Conservation (phyloP, 352 stramenopile genomes). For the Peronospora destructor region DNA sequence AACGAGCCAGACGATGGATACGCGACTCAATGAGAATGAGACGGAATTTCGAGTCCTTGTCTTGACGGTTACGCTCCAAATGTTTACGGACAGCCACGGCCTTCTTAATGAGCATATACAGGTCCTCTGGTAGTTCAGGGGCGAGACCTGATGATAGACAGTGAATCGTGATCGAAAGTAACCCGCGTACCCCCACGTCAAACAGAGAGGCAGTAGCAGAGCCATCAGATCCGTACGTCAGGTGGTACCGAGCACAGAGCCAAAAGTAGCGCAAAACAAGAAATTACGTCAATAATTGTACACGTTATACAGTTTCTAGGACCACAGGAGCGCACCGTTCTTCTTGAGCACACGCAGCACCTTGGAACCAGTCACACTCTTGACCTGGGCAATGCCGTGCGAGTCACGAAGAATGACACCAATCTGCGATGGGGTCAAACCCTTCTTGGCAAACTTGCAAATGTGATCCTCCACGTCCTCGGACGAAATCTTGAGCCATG, state of each 20-base stretch:
- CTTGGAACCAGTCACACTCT: slow-evolving; percentile 97
- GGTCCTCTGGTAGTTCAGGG: slow-evolving; percentile 98
- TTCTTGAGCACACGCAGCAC: slow-evolving; percentile 99
- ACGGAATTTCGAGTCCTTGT: slow-evolving; percentile 99
- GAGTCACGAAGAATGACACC: slow-evolving; percentile 99
- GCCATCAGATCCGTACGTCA: slow-evolving; percentile 66
- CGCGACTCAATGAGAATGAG: slow-evolving; percentile 99
- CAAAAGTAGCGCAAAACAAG: slow-evolving; percentile 1
- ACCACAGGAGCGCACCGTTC: slow-evolving; percentile 83
- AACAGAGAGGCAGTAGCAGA: slow-evolving; percentile 40
- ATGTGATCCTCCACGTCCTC: slow-evolving; percentile 98
- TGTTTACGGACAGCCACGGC: slow-evolving; percentile 99
- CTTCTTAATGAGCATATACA: slow-evolving; percentile 99
- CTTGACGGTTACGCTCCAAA: slow-evolving; percentile 98
- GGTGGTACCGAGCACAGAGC: slow-evolving; percentile 70
- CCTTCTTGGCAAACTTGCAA: slow-evolving; percentile 99
- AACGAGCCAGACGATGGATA: slow-evolving; percentile 97
- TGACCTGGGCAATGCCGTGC: slow-evolving; percentile 98
- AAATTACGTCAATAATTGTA: neutral
- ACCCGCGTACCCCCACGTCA: slow-evolving; percentile 85
- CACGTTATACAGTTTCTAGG: neutral
- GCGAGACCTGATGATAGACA: slow-evolving; percentile 83
- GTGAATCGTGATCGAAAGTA: slow-evolving; percentile 7
- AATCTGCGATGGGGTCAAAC: slow-evolving; percentile 95
- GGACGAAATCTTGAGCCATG: slow-evolving; percentile 96